Percentiles rank a stretch among this genome's conserved stretches.
phyloP scores from a whole-genome alignment of 306 rosid species.

The Clitoria ternatea region DNA sequence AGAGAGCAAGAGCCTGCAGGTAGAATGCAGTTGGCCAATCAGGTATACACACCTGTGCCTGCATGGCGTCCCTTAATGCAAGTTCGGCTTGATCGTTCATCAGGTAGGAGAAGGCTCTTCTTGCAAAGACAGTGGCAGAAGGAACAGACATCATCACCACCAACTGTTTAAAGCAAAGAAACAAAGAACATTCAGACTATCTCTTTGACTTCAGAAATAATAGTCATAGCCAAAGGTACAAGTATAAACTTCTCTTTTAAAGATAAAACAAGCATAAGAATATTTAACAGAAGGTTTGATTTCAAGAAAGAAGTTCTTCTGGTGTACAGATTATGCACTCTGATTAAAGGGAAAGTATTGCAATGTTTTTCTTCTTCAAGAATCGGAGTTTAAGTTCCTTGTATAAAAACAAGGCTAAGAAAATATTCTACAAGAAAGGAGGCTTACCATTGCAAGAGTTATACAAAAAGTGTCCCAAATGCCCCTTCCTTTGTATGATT shows the following conservation, averaged over 20 bases:
- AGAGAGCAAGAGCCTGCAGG: conserved; percentile 88
- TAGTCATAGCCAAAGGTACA: background rate
- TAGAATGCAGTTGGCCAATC: conserved; percentile 99
- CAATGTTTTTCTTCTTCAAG: background rate
- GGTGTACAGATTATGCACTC: background rate
- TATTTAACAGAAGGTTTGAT: background rate
- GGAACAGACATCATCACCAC: conserved; percentile 79
- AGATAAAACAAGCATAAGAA: background rate
- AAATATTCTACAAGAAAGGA: background rate
- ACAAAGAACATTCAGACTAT: background rate
- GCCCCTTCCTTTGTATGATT: background rate
- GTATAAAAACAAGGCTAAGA: background rate
- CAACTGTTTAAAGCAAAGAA: conserved; percentile 45
- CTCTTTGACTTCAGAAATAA: background rate
- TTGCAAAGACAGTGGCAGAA: conserved; percentile 77
- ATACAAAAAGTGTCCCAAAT: background rate
- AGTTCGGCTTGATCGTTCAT: conserved; percentile 84
- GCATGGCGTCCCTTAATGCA: conserved; percentile 90
- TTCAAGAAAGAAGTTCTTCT: background rate
- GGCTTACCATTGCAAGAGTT: background rate
- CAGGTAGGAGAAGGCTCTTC: conserved; percentile 83
- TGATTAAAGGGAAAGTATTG: background rate
- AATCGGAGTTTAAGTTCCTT: background rate
- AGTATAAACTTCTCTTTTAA: background rate
- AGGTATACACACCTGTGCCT: conserved; percentile 90